These are phyloP conservation scores for Pythium coloratum DNA, from an alignment of 352 stramenopile genomes.

Conservation along the genomic window DNA sequence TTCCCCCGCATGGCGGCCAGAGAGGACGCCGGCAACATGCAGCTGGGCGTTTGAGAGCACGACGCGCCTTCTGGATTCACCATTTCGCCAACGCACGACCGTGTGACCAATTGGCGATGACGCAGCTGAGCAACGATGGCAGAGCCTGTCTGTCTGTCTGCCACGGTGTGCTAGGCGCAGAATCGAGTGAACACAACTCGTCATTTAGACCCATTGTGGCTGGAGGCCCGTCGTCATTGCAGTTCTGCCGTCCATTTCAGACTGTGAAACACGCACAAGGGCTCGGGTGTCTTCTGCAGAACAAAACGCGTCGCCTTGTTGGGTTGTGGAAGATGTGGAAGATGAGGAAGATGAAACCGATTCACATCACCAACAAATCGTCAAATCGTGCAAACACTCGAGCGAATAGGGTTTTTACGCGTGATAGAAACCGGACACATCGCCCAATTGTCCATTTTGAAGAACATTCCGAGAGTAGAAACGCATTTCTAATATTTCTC, in stretches of 20 bases:
- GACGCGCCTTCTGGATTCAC: neutral
- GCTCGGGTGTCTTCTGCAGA: neutral
- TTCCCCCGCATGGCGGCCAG: neutral
- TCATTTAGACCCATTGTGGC: neutral
- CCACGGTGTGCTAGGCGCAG: no score
- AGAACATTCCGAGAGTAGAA: neutral
- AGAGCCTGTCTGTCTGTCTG: neutral
- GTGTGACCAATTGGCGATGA: neutral
- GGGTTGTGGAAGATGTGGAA: neutral
- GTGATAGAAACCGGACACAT: neutral
- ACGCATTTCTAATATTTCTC: neutral
- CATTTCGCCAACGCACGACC: neutral
- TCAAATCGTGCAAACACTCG: neutral
- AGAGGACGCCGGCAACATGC: neutral
- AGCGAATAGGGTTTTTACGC: neutral
- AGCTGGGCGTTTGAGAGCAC: slow-evolving; percentile 2
- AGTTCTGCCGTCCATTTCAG: neutral
- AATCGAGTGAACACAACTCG: neutral
- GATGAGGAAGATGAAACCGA: neutral
- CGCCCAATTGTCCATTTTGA: slow-evolving; percentile 1
- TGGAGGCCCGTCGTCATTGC: no score
- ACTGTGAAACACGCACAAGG: slow-evolving; percentile 2
- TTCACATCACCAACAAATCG: neutral
- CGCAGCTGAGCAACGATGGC: neutral
- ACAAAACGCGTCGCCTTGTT: neutral